Conservation (phyloP, 1,284 basidiomycete species). For the Taiwanofungus camphoratus region DNA sequence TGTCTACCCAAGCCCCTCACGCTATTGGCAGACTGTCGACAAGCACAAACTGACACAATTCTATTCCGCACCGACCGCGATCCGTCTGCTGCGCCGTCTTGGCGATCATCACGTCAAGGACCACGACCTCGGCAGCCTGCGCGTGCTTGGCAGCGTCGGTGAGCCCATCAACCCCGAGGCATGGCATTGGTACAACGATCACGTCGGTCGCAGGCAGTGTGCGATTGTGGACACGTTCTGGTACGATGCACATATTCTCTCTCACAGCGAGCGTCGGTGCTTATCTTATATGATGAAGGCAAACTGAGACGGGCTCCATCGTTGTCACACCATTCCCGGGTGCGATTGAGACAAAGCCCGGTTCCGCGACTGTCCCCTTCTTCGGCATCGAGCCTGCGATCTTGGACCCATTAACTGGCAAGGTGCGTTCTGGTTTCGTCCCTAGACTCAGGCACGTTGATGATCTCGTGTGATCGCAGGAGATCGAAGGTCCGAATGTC, state of each 20-base stretch:
- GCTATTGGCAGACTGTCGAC: conserved; percentile 96
- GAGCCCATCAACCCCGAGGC: conserved; percentile 99
- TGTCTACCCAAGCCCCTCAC: conserved; percentile 91
- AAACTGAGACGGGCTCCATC: conserved; percentile 97
- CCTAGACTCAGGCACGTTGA: not conserved
- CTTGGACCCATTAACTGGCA: conserved; percentile 78
- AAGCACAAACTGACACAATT: conserved; percentile 93
- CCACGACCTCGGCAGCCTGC: conserved; percentile 80
- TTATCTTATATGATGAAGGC: conserved; percentile 39
- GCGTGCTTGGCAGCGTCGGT: conserved; percentile 90
- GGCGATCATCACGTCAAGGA: conserved; percentile 85
- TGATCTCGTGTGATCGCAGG: conserved; percentile 31
- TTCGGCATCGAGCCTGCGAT: conserved; percentile 91
- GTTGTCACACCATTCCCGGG: conserved; percentile 95
- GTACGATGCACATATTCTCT: conserved; percentile 27
- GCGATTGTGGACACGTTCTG: conserved; percentile 96
- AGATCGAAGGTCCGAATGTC: conserved; percentile 76
- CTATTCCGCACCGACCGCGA: conserved; percentile 91
- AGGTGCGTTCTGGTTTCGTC: conserved; percentile 29
- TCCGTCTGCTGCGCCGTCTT: conserved; percentile 85
- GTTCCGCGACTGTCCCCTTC: conserved; percentile 95
- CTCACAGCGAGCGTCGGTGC: not conserved
- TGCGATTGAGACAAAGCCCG: conserved; percentile 93
- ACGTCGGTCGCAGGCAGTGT: conserved; percentile 85
- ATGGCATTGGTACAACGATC: conserved; percentile 98